Conservation (phyloP, 164 flowering plant genomes). For the Saururus chinensis region DNA sequence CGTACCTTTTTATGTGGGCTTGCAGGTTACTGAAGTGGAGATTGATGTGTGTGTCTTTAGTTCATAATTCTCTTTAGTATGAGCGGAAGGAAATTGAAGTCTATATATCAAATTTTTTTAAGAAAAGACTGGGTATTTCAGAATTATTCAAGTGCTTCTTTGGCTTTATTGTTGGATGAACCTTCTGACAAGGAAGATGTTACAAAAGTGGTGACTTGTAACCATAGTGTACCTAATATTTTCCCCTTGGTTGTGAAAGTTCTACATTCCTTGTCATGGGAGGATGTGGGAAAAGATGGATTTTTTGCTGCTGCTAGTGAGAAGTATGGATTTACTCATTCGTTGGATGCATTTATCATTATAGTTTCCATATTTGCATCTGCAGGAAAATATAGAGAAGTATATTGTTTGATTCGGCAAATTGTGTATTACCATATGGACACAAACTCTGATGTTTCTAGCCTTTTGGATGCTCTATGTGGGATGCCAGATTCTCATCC, state of each 20-base stretch:
- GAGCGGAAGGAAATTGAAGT: background rate
- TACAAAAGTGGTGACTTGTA: background rate
- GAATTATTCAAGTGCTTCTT: conserved; percentile 8
- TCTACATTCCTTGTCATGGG: conserved; percentile 38
- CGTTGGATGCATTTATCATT: conserved; percentile 28
- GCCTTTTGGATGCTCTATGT: conserved; percentile 20
- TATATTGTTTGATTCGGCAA: conserved; percentile 31
- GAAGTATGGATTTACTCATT: conserved; percentile 27
- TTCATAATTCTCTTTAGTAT: background rate
- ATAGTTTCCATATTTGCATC: conserved; percentile 34
- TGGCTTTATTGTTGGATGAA: conserved; percentile 8
- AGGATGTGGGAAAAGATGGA: conserved; percentile 15
- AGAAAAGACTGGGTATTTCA: background rate
- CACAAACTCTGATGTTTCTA: conserved; percentile 16
- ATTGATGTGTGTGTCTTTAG: background rate
- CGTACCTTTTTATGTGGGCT: background rate
- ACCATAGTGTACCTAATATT: conserved; percentile 3
- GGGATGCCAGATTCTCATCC: conserved; percentile 9
- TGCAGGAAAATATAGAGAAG: conserved; percentile 33
- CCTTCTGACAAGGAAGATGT: background rate
- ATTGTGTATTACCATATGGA: conserved; percentile 23
- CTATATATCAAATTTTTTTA: background rate
- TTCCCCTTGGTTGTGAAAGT: conserved; percentile 28
- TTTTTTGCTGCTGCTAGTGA: conserved; percentile 21
- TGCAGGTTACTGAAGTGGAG: background rate